Base-by-base conservation (phyloP, 192 early-diverging fungal genomes). In the Rhizophagus sp. region DNA sequence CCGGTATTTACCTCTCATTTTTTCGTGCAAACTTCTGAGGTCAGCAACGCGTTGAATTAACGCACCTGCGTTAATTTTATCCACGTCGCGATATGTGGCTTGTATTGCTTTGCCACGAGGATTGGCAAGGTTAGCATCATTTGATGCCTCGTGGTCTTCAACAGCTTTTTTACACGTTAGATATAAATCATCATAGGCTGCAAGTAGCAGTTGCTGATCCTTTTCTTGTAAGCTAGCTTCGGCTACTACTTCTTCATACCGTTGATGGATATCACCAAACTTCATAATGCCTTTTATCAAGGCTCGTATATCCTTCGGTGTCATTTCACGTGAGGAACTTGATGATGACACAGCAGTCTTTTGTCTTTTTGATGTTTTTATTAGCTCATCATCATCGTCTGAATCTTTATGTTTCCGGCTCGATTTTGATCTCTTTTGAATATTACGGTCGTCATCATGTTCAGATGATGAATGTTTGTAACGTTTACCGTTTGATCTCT, bases 61-160 rank as follows among this genome's bases (percentile, higher is more conserved):
- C 63, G 91, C 87, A 6, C 90, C 88, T 2, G 97, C 97, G 83
- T 99, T 98, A 61, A 98, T 91, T 71, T 92, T 91, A 12, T 91
- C 88, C 11, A 96, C 89, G 12, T 92, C 93, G 39, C 89, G 89
- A 89, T 92, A 97, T 19, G 92, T 92, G 34, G 94, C 86, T 15
- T 93, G 81, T 71, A 94, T 91, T 9, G 94, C 92, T 83, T 95
- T 96, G 62, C 83, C 81, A 24, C 86, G 82, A 76, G 80, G 78
- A 80, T 83, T 83, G 8, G 83, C 78, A n/a, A 81, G 79, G 2
- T 81, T 79, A 10, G 79, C 61, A 62, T 84, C 80, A 68, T 87
- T 83, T 41, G 76, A 68, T 6, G 79, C 80, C 49, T 83, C 82
- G 2, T 78, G 75, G 64, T 88, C 82, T 27, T 75, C 82, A 15